phyloP scores from a whole-genome alignment of 2,329 filamentous ascomycete genomes.

The Epichloe baconii region DNA sequence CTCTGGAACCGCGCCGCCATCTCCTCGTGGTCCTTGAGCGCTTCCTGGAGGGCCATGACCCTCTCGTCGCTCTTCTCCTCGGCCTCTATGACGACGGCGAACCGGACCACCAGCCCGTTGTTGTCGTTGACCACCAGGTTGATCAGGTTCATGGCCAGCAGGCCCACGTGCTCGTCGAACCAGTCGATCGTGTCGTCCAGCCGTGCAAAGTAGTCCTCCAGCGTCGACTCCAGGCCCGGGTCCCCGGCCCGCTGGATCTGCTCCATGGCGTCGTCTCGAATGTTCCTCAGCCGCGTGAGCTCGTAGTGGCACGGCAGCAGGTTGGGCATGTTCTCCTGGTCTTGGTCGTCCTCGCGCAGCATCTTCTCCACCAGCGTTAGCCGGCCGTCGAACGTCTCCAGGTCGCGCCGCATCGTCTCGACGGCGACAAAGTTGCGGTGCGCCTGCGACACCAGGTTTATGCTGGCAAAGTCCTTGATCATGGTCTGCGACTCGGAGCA shows the following conservation, averaged over 20 bases:
- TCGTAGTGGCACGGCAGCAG: slow-evolving; percentile 82
- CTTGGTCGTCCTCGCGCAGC: slow-evolving; percentile 70
- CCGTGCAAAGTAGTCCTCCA: slow-evolving; percentile 80
- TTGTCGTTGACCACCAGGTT: slow-evolving; percentile 77
- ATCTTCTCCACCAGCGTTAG: slow-evolving; percentile 64
- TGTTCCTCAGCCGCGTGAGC: slow-evolving; percentile 81
- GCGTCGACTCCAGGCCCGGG: slow-evolving; percentile 60
- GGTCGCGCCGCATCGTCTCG: slow-evolving; percentile 80
- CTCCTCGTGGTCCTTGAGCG: slow-evolving; percentile 89
- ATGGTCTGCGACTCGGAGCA: slow-evolving; percentile 96
- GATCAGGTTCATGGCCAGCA: slow-evolving; percentile 81
- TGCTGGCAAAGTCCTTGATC: slow-evolving; percentile 90
- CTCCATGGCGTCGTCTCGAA: slow-evolving; percentile 90
- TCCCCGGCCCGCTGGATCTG: slow-evolving; percentile 76
- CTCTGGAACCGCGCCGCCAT: slow-evolving; percentile 88
- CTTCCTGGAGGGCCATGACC: slow-evolving; percentile 82
- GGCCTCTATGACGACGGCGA: slow-evolving; percentile 85
- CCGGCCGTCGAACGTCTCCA: slow-evolving; percentile 75
- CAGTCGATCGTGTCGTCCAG: slow-evolving; percentile 80
- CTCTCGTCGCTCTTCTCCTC: slow-evolving; percentile 95
- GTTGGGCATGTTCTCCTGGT: slow-evolving; percentile 84
- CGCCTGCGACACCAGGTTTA: slow-evolving; percentile 83
- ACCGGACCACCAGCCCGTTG: slow-evolving; percentile 74
- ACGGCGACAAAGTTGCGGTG: slow-evolving; percentile 94
- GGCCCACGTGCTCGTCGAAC: slow-evolving; percentile 91